Evolutionary conservation across 1,284 basidiomycete genomes (phyloP), one percentile per base, ranked within the genome.

Genomic region (Fomitiporia mediterranea): DNA sequence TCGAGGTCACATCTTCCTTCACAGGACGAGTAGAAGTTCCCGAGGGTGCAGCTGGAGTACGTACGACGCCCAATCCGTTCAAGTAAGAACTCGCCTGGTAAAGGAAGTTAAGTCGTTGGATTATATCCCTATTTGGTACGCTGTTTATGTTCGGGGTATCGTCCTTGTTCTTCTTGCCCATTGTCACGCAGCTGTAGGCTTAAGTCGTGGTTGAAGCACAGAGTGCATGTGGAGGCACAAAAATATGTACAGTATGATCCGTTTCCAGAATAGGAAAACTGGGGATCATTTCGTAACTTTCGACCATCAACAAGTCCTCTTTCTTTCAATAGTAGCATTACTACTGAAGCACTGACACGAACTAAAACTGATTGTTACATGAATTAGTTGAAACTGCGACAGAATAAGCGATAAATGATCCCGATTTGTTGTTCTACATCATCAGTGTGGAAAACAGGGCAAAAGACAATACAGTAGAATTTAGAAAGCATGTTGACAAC

Each of bases 21-120:
- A 17, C 48, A 25, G 37, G 15, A 25, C 43, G 39, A 19, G 51
- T 32, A 19, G 35, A 11, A 35, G 49, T 53, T 35, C 39, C 47
- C 34, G 13, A 40, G 40, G 46, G 37, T n/a, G n/a, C 39, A 19
- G 23, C 48, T 30, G 21, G 13, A 30, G n/a, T 9, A 35, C 44
- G 49, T 37, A 53, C 52, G n/a, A 56, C 55, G 66, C 44, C 60
- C 37, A 83, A 66, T 17, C 71, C 72, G 53, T 77, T 76, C 37
- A 92, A 70, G 61, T 86, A 83, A 3, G 80, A 73, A 62, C 86
- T 84, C 28, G 89, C 88, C 70, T 92, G 90, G 65, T 89, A 90
- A 28, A 92, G 78, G 67, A 89, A 93, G 70, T 87, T 91, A 60
- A 92, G 76, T 25, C 90, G 78, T 66, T 92, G 90, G 30, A 90